These are phyloP conservation scores for Populus hybrid DNA, from an alignment of 441 rosid genomes.

Conservation along the genomic window DNA sequence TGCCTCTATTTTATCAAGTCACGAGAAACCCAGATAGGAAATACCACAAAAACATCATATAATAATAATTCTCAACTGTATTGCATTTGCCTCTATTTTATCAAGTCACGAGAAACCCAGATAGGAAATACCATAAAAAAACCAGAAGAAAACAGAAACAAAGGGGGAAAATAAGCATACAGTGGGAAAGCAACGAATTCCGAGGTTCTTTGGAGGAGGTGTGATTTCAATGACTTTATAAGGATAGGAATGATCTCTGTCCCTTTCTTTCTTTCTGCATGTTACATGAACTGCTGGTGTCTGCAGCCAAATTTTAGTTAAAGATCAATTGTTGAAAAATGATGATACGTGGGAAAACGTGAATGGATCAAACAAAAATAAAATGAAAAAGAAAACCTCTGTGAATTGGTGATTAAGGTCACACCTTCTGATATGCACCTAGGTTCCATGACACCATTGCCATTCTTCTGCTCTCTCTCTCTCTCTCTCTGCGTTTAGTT, in stretches of 20 bases:
- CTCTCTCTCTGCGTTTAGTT: not conserved
- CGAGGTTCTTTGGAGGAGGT: conserved; percentile 90
- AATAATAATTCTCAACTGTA: not conserved
- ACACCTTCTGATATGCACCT: conserved; percentile 46
- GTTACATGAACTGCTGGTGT: conserved; percentile 29
- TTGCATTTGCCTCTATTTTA: not conserved
- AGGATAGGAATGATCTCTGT: conserved; percentile 46
- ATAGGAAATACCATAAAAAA: not conserved
- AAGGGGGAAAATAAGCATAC: conserved; percentile 30
- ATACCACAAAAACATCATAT: not conserved
- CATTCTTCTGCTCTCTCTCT: conserved; percentile 30
- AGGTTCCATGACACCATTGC: conserved; percentile 47
- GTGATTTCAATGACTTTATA: conserved; percentile 88
- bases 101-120: not conserved
- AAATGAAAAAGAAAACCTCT: conserved; percentile 3
- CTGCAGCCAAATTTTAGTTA: conserved; percentile 18
- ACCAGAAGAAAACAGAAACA: not conserved
- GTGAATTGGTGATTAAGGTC: not conserved
- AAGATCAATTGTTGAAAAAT: not conserved
- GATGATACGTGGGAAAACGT: not conserved
- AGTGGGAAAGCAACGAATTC: conserved; percentile 74
- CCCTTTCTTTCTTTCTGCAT: conserved; percentile 73
- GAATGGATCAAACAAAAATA: not conserved
- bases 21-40: no score
- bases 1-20: not conserved